These are phyloP conservation scores for Oxalis stricta DNA, from an alignment of 441 rosid genomes.

Conservation along the genomic window DNA sequence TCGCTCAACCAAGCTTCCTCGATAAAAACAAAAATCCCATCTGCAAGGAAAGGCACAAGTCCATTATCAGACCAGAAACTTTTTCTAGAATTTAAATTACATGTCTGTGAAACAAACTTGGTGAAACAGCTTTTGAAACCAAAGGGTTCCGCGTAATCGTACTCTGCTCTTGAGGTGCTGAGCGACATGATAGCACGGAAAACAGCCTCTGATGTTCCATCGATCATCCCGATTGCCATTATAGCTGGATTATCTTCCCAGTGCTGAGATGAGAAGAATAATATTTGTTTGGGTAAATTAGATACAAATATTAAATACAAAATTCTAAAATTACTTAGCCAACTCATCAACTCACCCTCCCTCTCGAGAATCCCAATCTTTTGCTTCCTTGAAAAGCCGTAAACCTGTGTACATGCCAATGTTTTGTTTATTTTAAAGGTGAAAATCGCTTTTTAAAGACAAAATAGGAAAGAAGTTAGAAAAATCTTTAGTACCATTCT, in stretches of 20 bases:
- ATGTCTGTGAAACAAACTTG: no score
- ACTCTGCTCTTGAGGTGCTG: constrained; percentile 95
- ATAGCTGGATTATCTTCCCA: constrained; percentile 98
- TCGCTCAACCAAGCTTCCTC: constrained; percentile 84
- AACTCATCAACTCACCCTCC: no score
- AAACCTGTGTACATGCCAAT: constrained; percentile 45
- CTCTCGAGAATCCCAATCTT: constrained; percentile 69
- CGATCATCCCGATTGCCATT: constrained; percentile 96
- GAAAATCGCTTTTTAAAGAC: constrained; percentile 6
- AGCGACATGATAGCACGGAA: constrained; percentile 93
- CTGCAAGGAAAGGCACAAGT: constrained; percentile 31
- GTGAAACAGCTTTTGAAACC: no score
- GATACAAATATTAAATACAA: no score
- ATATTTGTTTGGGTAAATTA: no score
- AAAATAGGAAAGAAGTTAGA: constrained; percentile 1
- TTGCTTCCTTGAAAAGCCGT: constrained; percentile 88
- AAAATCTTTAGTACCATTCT: constrained; percentile 43
- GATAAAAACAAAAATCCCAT: constrained; percentile 97
- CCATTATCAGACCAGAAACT: constrained; percentile 3
- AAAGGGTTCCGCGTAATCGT: no score
- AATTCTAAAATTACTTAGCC: no score
- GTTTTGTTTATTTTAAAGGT: constrained; percentile 12
- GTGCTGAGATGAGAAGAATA: constrained; percentile 18
- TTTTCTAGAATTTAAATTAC: no score
- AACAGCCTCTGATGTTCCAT: constrained; percentile 89